These are phyloP conservation scores for Saccharomyces hybrid DNA, from an alignment of 1,139 yeast species.

Conservation along the genomic window DNA sequence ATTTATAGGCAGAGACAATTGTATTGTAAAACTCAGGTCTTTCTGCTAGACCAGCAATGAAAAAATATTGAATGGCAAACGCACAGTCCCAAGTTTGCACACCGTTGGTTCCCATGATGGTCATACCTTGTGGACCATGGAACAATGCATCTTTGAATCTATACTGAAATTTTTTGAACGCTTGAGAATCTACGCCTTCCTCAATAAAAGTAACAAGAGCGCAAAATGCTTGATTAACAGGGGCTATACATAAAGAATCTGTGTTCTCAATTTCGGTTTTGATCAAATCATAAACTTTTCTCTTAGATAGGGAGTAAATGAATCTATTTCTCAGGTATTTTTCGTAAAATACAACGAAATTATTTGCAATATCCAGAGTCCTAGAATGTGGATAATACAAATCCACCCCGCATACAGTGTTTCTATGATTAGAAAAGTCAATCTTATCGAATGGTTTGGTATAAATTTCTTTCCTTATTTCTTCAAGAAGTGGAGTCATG, in stretches of 20 bases:
- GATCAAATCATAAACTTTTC: constrained; percentile 53
- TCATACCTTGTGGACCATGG: constrained; percentile 86
- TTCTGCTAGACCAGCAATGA: constrained; percentile 73
- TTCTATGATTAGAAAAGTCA: constrained; percentile 63
- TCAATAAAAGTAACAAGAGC: constrained; percentile 60
- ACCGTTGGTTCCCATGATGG: constrained; percentile 96
- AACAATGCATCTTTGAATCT: constrained; percentile 73
- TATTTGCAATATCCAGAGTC: constrained; percentile 57
- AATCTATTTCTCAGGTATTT: constrained; percentile 65
- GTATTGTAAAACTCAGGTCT: constrained; percentile 57
- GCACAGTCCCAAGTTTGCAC: constrained; percentile 97
- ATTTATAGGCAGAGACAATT: constrained; percentile 57
- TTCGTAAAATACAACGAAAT: constrained; percentile 55
- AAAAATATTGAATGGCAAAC: constrained; percentile 77
- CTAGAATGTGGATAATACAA: constrained; percentile 86
- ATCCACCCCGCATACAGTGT: constrained; percentile 86
- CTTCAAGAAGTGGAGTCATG: constrained; percentile 54
- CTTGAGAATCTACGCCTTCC: constrained; percentile 63
- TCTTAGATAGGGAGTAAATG: constrained; percentile 49
- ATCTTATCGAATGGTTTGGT: constrained; percentile 55
- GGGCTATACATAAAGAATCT: constrained; percentile 81
- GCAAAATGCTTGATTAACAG: constrained; percentile 83
- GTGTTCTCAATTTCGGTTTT: constrained; percentile 74
- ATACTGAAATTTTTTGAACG: constrained; percentile 47
- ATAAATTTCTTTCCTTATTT: constrained; percentile 70